phyloP scores from a whole-genome alignment of 371 early-diverging fungal genomes.

The Mucor racemosus region DNA sequence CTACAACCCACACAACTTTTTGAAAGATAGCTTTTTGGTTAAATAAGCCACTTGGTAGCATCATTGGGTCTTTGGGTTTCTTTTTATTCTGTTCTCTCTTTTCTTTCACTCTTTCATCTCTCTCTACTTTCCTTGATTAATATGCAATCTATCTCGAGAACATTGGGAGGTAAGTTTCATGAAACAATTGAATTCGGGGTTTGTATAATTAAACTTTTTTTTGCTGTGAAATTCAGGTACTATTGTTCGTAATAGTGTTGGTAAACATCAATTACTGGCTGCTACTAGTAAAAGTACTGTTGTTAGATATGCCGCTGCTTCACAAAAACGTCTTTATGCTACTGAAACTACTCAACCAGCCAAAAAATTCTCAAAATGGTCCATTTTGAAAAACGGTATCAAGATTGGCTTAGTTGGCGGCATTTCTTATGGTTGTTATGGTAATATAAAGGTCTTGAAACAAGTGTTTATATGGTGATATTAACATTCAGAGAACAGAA shows the following conservation, averaged over 20 bases:
- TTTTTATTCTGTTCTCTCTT: not conserved
- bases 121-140: not conserved
- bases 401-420: constrained; percentile 42
- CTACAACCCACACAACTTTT: not conserved
- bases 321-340: constrained; percentile 12
- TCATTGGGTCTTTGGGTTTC: not conserved
- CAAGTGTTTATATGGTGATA: not conserved
- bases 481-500: constrained; percentile 19
- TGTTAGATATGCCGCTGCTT: not conserved
- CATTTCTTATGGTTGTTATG: constrained; percentile 42
- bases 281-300: not conserved
- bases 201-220: not conserved
- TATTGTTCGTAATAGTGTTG: not conserved
- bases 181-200: not conserved
- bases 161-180: constrained; percentile 13
- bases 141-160: constrained; percentile 25
- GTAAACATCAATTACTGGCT: not conserved
- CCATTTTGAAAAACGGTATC: constrained; percentile 32
- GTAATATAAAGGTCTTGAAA: constrained; percentile 21
- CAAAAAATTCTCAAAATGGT: constrained; percentile 21
- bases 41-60: constrained; percentile 7
- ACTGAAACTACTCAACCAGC: constrained; percentile 1
- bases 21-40: not conserved
- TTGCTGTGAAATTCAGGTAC: not conserved
- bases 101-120: constrained; percentile 10